These are phyloP conservation scores for Teunomyces panamensis DNA, from an alignment of 805 yeast genomes.

Conservation along the genomic window DNA sequence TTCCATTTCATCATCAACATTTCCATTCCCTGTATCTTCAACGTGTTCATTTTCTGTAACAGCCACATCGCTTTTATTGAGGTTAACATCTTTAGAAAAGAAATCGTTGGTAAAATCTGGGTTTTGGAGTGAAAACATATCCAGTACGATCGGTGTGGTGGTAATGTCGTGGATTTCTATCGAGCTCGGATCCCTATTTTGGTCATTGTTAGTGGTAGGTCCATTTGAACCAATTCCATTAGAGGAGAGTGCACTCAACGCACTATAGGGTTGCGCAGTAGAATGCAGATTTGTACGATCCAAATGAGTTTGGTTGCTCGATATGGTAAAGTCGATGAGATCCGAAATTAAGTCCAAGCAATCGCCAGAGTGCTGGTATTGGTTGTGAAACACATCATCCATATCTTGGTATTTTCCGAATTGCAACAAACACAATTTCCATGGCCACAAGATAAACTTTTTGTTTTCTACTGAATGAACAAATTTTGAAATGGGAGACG, in stretches of 20 bases:
- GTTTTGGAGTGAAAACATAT: slow-evolving; percentile 12
- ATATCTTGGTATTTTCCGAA: slow-evolving; percentile 29
- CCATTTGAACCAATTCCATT: slow-evolving; percentile 10
- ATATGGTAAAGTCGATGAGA: slow-evolving; percentile 32
- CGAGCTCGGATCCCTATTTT: slow-evolving; percentile 12
- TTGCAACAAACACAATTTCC: slow-evolving; percentile 62
- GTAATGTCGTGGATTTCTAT: slow-evolving; percentile 12
- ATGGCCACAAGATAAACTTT: slow-evolving; percentile 70
- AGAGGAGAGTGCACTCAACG: slow-evolving; percentile 13
- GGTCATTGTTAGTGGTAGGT: slow-evolving; percentile 11
- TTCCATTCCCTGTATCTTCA: slow-evolving; percentile 5
- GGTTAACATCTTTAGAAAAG: slow-evolving; percentile 7
- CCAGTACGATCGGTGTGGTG: slow-evolving; percentile 12
- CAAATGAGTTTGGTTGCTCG: slow-evolving; percentile 13
- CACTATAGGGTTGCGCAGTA: slow-evolving; percentile 10
- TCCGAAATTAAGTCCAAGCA: slow-evolving; percentile 35
- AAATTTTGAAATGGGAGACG: slow-evolving; percentile 59
- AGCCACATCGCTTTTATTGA: background rate
- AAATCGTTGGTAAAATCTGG: slow-evolving; percentile 12
- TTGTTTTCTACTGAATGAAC: slow-evolving; percentile 50
- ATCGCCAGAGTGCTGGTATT: slow-evolving; percentile 11
- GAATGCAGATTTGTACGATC: background rate
- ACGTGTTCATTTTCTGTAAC: background rate
- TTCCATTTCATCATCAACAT: slow-evolving; percentile 20
- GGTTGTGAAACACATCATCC: slow-evolving; percentile 6